Conservation (phyloP, 352 stramenopile species). For the Pythium phragmiticola region DNA sequence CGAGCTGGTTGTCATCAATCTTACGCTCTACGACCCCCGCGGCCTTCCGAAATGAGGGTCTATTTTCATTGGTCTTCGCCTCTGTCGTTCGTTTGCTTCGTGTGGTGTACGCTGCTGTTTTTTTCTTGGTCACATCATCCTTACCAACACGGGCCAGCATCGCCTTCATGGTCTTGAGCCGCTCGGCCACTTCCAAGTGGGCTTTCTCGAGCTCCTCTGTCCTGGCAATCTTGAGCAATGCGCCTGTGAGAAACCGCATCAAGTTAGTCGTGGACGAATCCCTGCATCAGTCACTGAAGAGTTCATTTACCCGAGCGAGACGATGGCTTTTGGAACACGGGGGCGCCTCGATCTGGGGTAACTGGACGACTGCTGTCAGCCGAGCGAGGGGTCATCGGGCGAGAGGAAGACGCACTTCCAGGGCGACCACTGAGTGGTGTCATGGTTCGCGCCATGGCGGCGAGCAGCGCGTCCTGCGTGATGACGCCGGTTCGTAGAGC, state of each 20-base stretch:
- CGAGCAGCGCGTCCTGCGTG: conserved; percentile 34
- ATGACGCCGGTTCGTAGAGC: conserved; percentile 43
- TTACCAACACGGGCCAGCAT: conserved; percentile 45
- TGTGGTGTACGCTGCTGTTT: background rate
- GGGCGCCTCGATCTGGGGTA: conserved; percentile 24
- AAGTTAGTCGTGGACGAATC: background rate
- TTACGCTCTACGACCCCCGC: background rate
- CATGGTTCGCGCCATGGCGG: conserved; percentile 28
- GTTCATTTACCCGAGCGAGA: conserved; percentile 36
- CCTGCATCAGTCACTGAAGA: background rate
- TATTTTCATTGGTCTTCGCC: background rate
- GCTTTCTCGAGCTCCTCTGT: conserved; percentile 47
- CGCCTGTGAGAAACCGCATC: conserved; percentile 22
- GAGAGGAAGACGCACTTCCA: conserved; percentile 32
- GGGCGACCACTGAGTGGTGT: conserved; percentile 41
- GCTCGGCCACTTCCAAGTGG: conserved; percentile 46
- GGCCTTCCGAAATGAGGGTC: background rate
- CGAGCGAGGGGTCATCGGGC: conserved; percentile 30
- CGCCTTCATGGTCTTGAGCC: conserved; percentile 58
- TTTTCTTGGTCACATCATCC: background rate
- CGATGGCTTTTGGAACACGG: conserved; percentile 53
- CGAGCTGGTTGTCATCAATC: conserved; percentile 9
- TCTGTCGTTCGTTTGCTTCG: background rate
- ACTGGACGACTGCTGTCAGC: background rate
- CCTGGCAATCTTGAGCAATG: conserved; percentile 47